Conservation (phyloP, 2,329 filamentous ascomycete genomes). For the Ambrosiella xylebori region DNA sequence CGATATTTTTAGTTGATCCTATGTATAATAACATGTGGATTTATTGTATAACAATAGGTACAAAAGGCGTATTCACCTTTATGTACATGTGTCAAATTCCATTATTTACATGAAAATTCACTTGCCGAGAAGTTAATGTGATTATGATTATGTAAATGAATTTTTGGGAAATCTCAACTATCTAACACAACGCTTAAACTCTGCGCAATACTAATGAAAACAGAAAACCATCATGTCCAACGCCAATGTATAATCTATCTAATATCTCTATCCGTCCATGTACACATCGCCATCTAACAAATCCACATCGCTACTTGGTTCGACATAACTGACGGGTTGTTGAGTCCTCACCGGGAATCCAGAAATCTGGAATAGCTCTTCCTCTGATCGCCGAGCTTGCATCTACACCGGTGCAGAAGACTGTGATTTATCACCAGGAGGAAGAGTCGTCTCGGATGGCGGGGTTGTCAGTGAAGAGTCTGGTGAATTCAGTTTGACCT, state of each 20-base stretch:
- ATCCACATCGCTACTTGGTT: conserved; percentile 12
- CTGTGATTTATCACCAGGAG: background rate
- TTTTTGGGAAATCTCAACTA: no score
- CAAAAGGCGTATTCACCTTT: background rate
- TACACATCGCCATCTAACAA: conserved; percentile 15
- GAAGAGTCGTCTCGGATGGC: background rate
- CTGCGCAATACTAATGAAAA: no score
- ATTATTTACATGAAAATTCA: conserved; percentile 1
- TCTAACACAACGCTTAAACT: no score
- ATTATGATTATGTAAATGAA: background rate
- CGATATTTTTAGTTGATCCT: background rate
- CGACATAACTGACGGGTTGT: conserved; percentile 22
- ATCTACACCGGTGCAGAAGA: no score
- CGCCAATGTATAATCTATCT: background rate
- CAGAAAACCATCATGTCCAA: background rate
- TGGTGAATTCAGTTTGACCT: background rate
- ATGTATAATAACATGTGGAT: background rate
- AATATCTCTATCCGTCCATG: background rate
- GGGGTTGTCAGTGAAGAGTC: background rate
- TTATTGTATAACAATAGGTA: background rate
- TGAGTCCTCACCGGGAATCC: conserved; percentile 9
- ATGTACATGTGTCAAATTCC: conserved; percentile 12
- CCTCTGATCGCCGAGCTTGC: background rate
- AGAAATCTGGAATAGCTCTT: background rate
- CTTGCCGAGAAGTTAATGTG: background rate